Evolutionary conservation across 1,284 basidiomycete genomes (phyloP).

Genomic region (Papiliotrema laurentii): DNA sequence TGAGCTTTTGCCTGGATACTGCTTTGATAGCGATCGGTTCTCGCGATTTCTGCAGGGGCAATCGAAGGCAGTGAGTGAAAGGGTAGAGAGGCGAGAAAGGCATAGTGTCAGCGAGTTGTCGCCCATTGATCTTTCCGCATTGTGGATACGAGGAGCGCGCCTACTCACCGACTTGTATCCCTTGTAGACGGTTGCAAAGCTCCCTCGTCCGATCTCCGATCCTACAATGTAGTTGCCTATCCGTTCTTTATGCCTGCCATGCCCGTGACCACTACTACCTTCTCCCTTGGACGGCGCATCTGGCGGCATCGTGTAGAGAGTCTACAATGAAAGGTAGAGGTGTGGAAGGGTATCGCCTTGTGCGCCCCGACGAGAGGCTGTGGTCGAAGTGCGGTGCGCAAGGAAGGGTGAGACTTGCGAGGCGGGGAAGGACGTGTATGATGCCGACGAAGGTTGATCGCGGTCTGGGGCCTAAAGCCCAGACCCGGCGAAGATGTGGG

Average conservation of each 20-base stretch:
- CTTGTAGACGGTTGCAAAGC: constrained; percentile 93
- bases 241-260: constrained; percentile 20
- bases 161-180: constrained; percentile 76
- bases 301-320: too few species aligned
- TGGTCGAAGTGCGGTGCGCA: too few species aligned
- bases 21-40: constrained; percentile 90
- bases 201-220: constrained; percentile 63
- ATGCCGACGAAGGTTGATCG: too few species aligned
- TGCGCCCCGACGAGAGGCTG: too few species aligned
- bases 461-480: too few species aligned
- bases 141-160: background rate
- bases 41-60: constrained; percentile 59
- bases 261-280: constrained; percentile 1
- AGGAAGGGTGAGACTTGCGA: too few species aligned
- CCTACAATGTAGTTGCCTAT: constrained; percentile 54
- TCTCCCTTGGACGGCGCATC: too few species aligned
- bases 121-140: background rate
- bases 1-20: constrained; percentile 82
- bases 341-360: too few species aligned
- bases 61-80: background rate
- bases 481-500: too few species aligned
- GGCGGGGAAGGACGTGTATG: too few species aligned
- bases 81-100: background rate
- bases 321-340: too few species aligned
- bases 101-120: background rate